Conservation (phyloP, 345 rosid genomes). For the Lenwebbia sp. region DNA sequence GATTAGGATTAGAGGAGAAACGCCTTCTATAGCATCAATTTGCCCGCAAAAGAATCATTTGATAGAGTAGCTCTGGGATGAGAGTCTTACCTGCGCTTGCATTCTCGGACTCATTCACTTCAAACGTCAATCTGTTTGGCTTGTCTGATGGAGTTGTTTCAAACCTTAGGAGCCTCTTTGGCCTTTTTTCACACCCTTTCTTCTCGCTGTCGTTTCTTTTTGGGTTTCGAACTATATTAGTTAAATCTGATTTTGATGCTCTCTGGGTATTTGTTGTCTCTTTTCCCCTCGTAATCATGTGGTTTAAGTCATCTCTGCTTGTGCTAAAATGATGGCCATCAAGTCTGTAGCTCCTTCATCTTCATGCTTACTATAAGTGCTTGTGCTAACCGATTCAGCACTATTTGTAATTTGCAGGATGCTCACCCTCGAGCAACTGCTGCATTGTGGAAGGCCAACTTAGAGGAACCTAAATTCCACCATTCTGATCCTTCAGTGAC, state of each 20-base stretch:
- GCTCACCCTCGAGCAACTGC: slow-evolving; percentile 60
- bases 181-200: background rate
- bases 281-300: background rate
- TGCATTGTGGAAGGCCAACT: slow-evolving; percentile 71
- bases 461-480: slow-evolving; percentile 60
- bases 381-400: background rate
- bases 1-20: background rate
- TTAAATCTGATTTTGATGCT: background rate
- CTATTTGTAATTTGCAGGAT: slow-evolving; percentile 35
- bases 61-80: background rate
- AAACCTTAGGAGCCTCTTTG: background rate
- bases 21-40: background rate
- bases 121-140: background rate
- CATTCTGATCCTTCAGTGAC: slow-evolving; percentile 63
- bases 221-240: background rate
- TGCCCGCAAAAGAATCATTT: background rate
- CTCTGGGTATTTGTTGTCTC: background rate
- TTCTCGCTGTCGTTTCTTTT: background rate
- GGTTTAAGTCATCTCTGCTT: background rate
- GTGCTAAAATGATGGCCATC: background rate
- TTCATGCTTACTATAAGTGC: too few relatives aligned
- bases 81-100: background rate
- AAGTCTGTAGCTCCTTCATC: background rate
- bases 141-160: background rate
- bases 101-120: background rate